Base-by-base conservation (phyloP, 2,329 filamentous ascomycete species). In the Neoarthrinium moseri region DNA sequence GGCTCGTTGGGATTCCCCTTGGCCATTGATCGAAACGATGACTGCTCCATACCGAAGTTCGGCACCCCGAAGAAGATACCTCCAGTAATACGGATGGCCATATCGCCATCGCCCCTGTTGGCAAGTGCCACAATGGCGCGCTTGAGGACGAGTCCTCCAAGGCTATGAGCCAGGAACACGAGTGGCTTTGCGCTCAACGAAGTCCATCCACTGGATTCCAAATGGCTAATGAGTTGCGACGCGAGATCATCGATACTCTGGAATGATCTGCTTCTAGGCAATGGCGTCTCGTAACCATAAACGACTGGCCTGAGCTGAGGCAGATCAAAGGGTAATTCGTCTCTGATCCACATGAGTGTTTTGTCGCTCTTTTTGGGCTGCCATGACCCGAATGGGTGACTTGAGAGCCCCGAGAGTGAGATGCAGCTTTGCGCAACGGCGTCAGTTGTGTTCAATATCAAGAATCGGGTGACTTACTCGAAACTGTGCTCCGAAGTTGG, bases 261-360 rank as follows among this genome's bases (percentile, higher is more conserved):
- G 33, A 58, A 53, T 7, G 56, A 60, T 10, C 46, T 43, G 29
- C 52, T 59, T 12, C 43, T 34, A 5, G 15, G 12, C 12, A 60
- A 56, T 2, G 26, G 45, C 12, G 53, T 58, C 29, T 57, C 53
- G 15, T 61, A 60, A 4, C 59, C 58, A 15, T 60, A 60, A 4
- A 58, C 8, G 6, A 56, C 30, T 17, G 46, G 22, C 21, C 59
- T 46, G 11, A 51, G 41, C 2, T 47, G 27, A 3, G 50, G 53
- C 5, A 60, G 15, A 11, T 35, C 5, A 2, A 37, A 38, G 6
- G 56, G 56, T 18, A 60, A 45, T 2, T 32, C 48, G 33, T 62
- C 59, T 12, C 58, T 50, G 23, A 62, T 52, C 57, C 57, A 62
- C 59, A 62, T 60, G 32, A 53, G 57, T 18, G 44, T 50, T 26